Evolutionary conservation across 164 flowering plant genomes (phyloP).

Genomic region (Vitis cinerea): DNA sequence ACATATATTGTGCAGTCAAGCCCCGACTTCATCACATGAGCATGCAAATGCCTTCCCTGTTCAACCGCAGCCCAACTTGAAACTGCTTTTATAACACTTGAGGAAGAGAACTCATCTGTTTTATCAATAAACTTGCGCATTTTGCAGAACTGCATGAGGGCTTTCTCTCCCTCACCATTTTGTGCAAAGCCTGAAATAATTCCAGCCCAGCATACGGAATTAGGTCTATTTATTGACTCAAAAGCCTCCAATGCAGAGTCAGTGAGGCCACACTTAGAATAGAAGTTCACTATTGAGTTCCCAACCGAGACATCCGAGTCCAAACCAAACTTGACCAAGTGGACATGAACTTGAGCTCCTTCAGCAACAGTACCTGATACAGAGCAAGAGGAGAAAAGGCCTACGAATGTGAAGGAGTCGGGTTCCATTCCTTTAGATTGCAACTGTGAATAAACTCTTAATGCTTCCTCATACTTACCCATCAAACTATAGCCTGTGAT

Average conservation of each 20-base stretch:
- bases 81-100: constrained; percentile 26
- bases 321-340: constrained; percentile 17
- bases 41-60: constrained; percentile 26
- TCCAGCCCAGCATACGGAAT: constrained; percentile 25
- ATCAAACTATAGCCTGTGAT: constrained; percentile 25
- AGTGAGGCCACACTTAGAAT: constrained; percentile 24
- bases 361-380: constrained; percentile 14
- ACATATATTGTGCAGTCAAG: constrained; percentile 13
- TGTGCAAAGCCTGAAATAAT: constrained; percentile 29
- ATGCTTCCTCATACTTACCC: constrained; percentile 18
- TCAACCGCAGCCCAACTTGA: constrained; percentile 8
- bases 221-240: constrained; percentile 17
- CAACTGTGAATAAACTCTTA: constrained; percentile 13
- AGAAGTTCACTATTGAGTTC: constrained; percentile 28
- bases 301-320: constrained; percentile 22
- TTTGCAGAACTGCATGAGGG: constrained; percentile 19
- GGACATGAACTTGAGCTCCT: constrained; percentile 30
- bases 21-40: constrained; percentile 15
- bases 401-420: constrained; percentile 23
- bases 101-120: constrained; percentile 27
- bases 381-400: constrained; percentile 23
- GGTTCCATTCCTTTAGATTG: constrained; percentile 16
- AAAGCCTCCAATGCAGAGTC: constrained; percentile 25
- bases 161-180: constrained; percentile 23
- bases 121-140: constrained; percentile 16